Evolutionary conservation across 2,329 filamentous ascomycete genomes (phyloP).

Genomic region (Byssothecium circinans): DNA sequence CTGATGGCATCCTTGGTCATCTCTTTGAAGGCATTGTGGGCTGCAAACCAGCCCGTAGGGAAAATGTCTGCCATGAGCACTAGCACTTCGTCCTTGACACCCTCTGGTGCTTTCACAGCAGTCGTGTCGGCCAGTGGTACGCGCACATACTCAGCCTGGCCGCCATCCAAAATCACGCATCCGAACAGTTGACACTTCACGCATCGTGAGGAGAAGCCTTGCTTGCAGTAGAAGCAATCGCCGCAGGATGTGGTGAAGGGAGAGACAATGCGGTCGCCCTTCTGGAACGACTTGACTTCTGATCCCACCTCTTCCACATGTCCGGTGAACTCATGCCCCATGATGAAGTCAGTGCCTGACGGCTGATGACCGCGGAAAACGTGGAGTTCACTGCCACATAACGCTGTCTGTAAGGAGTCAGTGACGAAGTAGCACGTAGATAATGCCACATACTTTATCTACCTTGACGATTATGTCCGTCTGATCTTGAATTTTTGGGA

Average conservation of each 20-base stretch:
- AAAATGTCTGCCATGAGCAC: slow-evolving; percentile 94
- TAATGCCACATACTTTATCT: slow-evolving; percentile 51
- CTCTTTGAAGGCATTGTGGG: slow-evolving; percentile 72
- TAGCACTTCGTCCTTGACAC: slow-evolving; percentile 72
- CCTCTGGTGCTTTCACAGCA: slow-evolving; percentile 70
- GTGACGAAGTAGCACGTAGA: background rate
- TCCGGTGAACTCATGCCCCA: slow-evolving; percentile 88
- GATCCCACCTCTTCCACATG: slow-evolving; percentile 68
- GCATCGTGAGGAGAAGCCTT: slow-evolving; percentile 77
- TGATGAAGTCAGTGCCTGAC: slow-evolving; percentile 65
- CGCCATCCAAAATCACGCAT: slow-evolving; percentile 68
- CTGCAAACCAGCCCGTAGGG: slow-evolving; percentile 80
- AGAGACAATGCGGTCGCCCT: slow-evolving; percentile 77
- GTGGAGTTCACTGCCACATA: slow-evolving; percentile 89
- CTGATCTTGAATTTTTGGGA: slow-evolving; percentile 71
- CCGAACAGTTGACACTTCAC: slow-evolving; percentile 72
- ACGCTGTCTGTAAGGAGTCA: slow-evolving; percentile 58
- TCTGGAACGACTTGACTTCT: slow-evolving; percentile 66
- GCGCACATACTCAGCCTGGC: slow-evolving; percentile 73
- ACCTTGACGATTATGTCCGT: slow-evolving; percentile 84
- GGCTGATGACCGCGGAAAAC: slow-evolving; percentile 81
- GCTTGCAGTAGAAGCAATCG: slow-evolving; percentile 82
- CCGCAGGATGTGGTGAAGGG: slow-evolving; percentile 70
- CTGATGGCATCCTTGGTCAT: slow-evolving; percentile 59
- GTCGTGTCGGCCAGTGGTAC: slow-evolving; percentile 81